Base-by-base conservation (phyloP, 371 early-diverging fungal species). In the Polyrhizophydium stewartii region DNA sequence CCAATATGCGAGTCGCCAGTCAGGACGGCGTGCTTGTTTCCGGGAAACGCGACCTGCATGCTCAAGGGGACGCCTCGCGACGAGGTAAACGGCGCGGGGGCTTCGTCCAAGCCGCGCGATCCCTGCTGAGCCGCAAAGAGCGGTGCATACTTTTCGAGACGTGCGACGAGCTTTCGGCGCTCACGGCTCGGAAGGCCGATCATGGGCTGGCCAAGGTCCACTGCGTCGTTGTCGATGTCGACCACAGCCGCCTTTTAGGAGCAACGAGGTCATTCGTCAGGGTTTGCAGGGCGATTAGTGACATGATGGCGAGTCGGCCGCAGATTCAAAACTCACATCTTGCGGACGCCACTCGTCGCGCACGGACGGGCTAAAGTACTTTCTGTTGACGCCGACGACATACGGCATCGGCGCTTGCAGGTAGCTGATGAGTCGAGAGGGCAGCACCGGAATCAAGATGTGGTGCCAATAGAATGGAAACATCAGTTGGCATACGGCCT, bases 381-480 rank as follows among this genome's bases (percentile, higher is more conserved):
- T 74, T 46, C 88, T 78, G 40, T 85, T 74, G 27, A 89, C 80
- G 2, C 92, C 92, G 51, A 91, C 79, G 41, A 92, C 87, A 56
- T 87, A 92, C 9, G 92, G 92, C 37, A 90, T 87, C 30, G 92
- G 91, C 2, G 90, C 85, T 68, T 90, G 89, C 19, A 90, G 73
- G 61, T 89, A 90, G 33, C 83, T 85, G 76, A 90, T 68, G 24
- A 91, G 68, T 28, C 79, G 66, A 19, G 79, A 76, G 0, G 92
- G 92, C 0, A 92, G 64, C 13, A 92, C 81, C 0, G 92, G 91
- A 43, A 92, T 90, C 56, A 85, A 84, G 2, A 89, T 88, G 61
- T 89, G 88, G 58, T 89, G 90, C 91, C 92, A 91, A 50, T 82
- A 82, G 27, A 92, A 72, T 1, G 92, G 92, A 62, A 87, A 92